Evolutionary conservation across 225 moss, liverwort and hornwort genomes (phyloP), one percentile per base, ranked within the genome.

Genomic region (Sphagnum contortum): DNA sequence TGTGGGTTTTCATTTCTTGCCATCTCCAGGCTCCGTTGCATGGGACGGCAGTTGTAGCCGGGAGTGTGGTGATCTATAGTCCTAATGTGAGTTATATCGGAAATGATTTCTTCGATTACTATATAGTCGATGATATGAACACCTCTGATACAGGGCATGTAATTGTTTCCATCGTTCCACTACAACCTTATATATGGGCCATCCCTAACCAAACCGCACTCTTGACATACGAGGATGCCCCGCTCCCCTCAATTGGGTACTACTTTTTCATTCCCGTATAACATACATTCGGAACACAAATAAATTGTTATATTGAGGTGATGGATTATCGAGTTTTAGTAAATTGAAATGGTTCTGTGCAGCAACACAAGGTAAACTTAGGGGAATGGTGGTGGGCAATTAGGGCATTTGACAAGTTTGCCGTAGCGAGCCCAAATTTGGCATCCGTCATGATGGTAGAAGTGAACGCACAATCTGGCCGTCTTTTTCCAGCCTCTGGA

Each of bases 401-500:
- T 29, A 29, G 29, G 29, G 29, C 29, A 29, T 29, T 29, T 29
- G 29, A 29, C 61, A 61, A 47, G 6, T 61, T 61, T 44, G 61
- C 61, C 2, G 61, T 61, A 10, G 61, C 61, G 2, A 9, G 5
- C 61, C 61, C 61, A 10, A 9, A 61, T 9, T 46, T 5, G 6
- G 10, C 9, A 10, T 45, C 61, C 61, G 11, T 44, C 3, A 48
- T 61, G 47, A 45, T 10, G 61, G 61, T 47, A 10, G 47, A 61
- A n/a, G 12, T 64, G 1, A 45, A 54, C 50, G 51, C 64, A 48
- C 48, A 48, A 54, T 49, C 12, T 14, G 64, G 64, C 9, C 64
- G 64, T 4, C 12, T 64, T 12, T 64, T 49, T 13, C 64, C 50
- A 52, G 64, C 64, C 11, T 12, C 64, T 11, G 50, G 52, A n/a